Evolutionary conservation across 768 basidiomycete genomes (phyloP).

Genomic region (Collybiopsis luxurians): DNA sequence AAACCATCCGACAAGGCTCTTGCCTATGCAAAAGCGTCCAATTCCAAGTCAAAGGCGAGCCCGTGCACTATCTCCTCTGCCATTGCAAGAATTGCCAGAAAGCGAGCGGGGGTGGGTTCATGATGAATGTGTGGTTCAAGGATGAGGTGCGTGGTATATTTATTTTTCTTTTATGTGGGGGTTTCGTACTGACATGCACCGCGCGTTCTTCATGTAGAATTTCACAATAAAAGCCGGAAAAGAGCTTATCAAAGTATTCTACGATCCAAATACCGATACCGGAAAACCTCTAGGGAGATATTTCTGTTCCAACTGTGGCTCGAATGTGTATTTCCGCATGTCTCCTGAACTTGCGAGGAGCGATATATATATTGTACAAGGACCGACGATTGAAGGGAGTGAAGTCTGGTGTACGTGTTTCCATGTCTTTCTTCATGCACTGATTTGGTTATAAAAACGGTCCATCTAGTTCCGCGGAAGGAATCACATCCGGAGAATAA

Average conservation of each 20-base stretch:
- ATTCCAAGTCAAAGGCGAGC: slow-evolving; percentile 34
- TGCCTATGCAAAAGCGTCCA: slow-evolving; percentile 36
- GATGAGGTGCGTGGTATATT: slow-evolving; percentile 22
- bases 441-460: not conserved
- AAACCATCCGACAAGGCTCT: slow-evolving; percentile 9
- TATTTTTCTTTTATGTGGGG: not conserved
- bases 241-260: slow-evolving; percentile 24
- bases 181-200: not conserved
- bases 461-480: not conserved
- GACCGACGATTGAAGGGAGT: not conserved
- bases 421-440: not conserved
- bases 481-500: not conserved
- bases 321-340: slow-evolving; percentile 24
- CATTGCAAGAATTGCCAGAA: slow-evolving; percentile 42
- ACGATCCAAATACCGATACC: slow-evolving; percentile 27
- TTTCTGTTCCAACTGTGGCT: slow-evolving; percentile 35
- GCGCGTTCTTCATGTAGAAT: slow-evolving; percentile 16
- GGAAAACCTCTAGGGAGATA: slow-evolving; percentile 26
- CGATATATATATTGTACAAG: not conserved
- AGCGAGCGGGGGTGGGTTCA: slow-evolving; percentile 25
- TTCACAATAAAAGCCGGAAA: slow-evolving; percentile 24
- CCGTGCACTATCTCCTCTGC: slow-evolving; percentile 35
- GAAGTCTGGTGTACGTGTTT: not conserved
- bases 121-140: slow-evolving; percentile 17
- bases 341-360: slow-evolving; percentile 4